A percentile compares a stretch with the other conserved stretches of the same genome.
These are phyloP conservation scores for Thymus mandschuricus DNA, from an alignment of 257 asterid genomes.

Conservation along the genomic window DNA sequence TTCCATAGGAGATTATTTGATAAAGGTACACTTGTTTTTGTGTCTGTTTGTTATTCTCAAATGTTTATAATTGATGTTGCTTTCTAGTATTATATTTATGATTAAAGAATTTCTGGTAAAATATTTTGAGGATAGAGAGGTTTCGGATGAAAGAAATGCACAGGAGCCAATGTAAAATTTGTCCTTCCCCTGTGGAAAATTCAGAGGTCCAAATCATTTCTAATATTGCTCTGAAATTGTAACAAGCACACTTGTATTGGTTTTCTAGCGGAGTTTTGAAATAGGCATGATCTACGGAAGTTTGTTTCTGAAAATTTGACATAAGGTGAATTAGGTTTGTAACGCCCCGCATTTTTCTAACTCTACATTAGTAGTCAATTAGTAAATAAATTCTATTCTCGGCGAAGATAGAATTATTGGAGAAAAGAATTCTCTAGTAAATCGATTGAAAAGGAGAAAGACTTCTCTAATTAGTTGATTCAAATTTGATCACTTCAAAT, in stretches of 20 bases:
- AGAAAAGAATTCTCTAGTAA: too few relatives aligned
- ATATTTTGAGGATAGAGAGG: background rate
- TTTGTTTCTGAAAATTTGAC: background rate
- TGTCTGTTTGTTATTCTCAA: background rate
- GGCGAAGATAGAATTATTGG: too few relatives aligned
- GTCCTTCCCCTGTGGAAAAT: background rate
- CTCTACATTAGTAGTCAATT: too few relatives aligned
- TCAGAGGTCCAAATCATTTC: background rate
- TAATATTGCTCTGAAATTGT: background rate
- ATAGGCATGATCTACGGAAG: background rate
- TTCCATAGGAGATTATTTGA: background rate
- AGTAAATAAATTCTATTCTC: too few relatives aligned
- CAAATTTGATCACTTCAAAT: too few relatives aligned
- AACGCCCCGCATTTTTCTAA: too few relatives aligned
- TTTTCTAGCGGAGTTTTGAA: background rate
- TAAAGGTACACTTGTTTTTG: background rate
- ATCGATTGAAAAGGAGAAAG: too few relatives aligned
- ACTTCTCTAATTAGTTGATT: too few relatives aligned
- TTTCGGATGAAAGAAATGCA: slow-evolving; percentile 1
- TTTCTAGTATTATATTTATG: background rate
- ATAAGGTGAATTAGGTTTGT: background rate
- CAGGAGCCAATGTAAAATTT: background rate
- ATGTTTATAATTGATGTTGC: background rate
- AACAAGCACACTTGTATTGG: background rate
- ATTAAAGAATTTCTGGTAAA: background rate